Evolutionary conservation across 805 yeast species (phyloP), one percentile per base, ranked within the genome.

Genomic region (Blastobotrys peoriensis): DNA sequence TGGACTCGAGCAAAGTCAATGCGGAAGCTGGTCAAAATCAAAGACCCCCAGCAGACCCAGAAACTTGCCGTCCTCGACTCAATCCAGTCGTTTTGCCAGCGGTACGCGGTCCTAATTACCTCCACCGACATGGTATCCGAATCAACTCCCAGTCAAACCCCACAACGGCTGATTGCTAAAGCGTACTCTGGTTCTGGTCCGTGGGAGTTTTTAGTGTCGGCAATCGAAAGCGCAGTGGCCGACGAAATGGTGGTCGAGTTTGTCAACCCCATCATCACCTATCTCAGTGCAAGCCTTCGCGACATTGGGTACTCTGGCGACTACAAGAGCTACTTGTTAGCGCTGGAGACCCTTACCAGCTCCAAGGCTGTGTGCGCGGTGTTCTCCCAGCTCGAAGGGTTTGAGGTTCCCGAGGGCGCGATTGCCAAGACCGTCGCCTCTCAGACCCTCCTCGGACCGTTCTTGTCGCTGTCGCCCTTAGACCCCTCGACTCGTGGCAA

Each of bases 401-500:
- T 83, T 58, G 63, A 65, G 10, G 38, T 55, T 8, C 76, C 71
- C 1, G 69, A 70, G 5, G 63, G 69, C 40, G 51, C 61, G 10
- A 64, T 73, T 8, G 77, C 83, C 1, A 63, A 73, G 15, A 71
- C 73, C 38, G 74, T 75, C 55, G 94, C 85, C 56, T 65, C 66
- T 13, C 68, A 70, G 19, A 77, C 95, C 0, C 62, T 86, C 15
- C 65, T 91, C 44, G 98, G 97, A 2, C 83, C 95, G 5, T 69
- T 87, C 23, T 73, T 86, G 44, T 70, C 81, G 46, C 64, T 87
- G 18, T 85, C 95, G 0, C 95, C 96, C 0, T 65, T 88, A 38
- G 71, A 76, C 38, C 15, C 70, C 18, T 36, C 25, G 8, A 27
- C 44, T 13, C 43, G 41, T 5, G 48, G 44, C 8, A 40, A 41